Evolutionary conservation across 805 yeast genomes (phyloP).

Genomic region (Dipodascopsis uninucleata): DNA sequence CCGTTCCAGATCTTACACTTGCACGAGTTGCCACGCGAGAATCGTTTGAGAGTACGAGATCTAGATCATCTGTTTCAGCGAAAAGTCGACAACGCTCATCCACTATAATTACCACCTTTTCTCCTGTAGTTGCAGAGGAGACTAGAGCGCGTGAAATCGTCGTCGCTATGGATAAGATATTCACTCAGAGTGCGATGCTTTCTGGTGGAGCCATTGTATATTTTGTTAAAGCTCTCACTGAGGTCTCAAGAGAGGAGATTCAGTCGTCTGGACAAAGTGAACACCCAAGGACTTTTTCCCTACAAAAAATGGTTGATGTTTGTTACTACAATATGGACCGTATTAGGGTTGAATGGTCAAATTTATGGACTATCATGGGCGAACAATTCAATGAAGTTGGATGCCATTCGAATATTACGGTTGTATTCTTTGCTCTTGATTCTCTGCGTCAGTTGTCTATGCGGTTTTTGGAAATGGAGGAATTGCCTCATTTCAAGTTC

Average conservation of each 20-base stretch:
- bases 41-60: constrained; percentile 27
- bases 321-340: constrained; percentile 97
- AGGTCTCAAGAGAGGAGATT: constrained; percentile 85
- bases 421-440: constrained; percentile 87
- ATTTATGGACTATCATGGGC: constrained; percentile 91
- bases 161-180: constrained; percentile 72
- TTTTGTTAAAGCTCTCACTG: constrained; percentile 82
- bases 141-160: constrained; percentile 36
- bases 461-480: constrained; percentile 90
- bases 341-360: constrained; percentile 94
- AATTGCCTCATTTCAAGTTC: constrained; percentile 89
- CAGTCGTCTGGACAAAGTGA: constrained; percentile 77
- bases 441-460: constrained; percentile 88
- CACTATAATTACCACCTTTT: constrained; percentile 14
- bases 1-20: constrained; percentile 78
- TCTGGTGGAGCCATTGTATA: constrained; percentile 80
- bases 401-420: constrained; percentile 67
- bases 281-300: constrained; percentile 85
- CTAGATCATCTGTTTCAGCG: constrained; percentile 10
- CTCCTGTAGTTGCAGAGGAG: constrained; percentile 36
- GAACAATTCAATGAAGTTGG: constrained; percentile 82
- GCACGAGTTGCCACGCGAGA: constrained; percentile 56
- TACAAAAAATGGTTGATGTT: constrained; percentile 94
- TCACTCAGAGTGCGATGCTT: constrained; percentile 73
- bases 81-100: constrained; percentile 8